Evolutionary conservation across 116 monocot species (phyloP).

Genomic region (Papilionanthe hybrid): DNA sequence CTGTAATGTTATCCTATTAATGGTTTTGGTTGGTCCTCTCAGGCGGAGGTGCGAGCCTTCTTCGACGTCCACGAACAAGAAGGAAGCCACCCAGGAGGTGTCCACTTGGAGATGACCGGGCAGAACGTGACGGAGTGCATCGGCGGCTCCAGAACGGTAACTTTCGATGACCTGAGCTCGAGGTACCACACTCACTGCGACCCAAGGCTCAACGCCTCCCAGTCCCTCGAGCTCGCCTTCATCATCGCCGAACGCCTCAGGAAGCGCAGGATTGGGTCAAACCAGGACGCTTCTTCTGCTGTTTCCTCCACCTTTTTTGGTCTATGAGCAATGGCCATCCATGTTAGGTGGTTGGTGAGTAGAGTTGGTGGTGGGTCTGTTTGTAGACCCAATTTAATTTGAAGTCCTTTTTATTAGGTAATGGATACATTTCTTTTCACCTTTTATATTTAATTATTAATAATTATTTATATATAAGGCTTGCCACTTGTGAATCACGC

Average conservation of each 20-base stretch:
- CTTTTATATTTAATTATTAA: no score
- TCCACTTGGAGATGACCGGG: slow-evolving; percentile 53
- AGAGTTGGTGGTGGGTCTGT: no score
- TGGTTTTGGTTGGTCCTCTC: not conserved
- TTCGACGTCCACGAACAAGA: slow-evolving; percentile 55
- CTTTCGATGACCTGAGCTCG: slow-evolving; percentile 40
- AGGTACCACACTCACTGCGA: slow-evolving; percentile 57
- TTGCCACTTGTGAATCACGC: no score
- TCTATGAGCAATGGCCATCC: not conserved
- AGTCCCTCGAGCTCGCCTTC: slow-evolving; percentile 47
- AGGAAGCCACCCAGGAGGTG: slow-evolving; percentile 52
- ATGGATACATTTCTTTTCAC: no score
- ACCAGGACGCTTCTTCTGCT: not conserved
- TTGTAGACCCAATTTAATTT: no score
- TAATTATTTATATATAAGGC: no score
- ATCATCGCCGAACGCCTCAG: slow-evolving; percentile 50
- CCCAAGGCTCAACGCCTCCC: slow-evolving; percentile 46
- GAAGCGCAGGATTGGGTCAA: slow-evolving; percentile 24
- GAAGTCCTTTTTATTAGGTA: no score
- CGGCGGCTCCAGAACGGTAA: slow-evolving; percentile 41
- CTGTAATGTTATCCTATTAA: not conserved
- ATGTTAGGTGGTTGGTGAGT: not conserved
- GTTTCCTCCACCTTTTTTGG: not conserved
- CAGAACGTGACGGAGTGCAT: slow-evolving; percentile 52
- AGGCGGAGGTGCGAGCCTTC: slow-evolving; percentile 49